Base-by-base conservation (phyloP, 495 filamentous ascomycete genomes). In the Penicillium parvum region DNA sequence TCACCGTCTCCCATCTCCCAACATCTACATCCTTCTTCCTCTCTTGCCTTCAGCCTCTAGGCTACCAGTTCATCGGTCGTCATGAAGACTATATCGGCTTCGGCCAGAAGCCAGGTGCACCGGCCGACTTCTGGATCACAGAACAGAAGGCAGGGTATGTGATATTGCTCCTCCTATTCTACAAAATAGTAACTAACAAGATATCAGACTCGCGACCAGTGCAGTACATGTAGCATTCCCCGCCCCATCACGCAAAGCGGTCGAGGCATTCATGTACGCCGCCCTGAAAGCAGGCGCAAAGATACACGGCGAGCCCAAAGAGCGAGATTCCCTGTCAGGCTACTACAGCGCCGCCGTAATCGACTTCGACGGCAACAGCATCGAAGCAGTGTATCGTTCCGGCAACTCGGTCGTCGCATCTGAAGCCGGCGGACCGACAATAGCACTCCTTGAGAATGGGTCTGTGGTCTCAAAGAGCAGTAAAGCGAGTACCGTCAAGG, bases 21-120 rank as follows among this genome's bases (percentile, higher is more conserved):
- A 81, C 80, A 14, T 83, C 86, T 6, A 82, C 79, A 30, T 90
- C 85, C 1, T 91, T 90, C 70, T 95, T 86, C 63, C 76, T 90
- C 4, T 75, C 83, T 45, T 76, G 88, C 51, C 69, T 83, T 32
- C 81, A 85, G 46, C 85, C 88, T 0, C 69, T 94, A 14, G 85
- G 85, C 15, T 81, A 92, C 42, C 75, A 75, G 36, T 94, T 79
- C 60, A 74, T 90, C 43, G 69, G 66, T 38, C 64, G 69, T 28
- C 64, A 73, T 60, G 66, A 69, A 32, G 66, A 68, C 8, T 68
- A 73, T 40, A 76, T 82, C 53, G 79, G 76, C 12, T 75, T 83
- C 50, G 79, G 79, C 12, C 68, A 72, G 43, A 66, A 67, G 43
- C 60, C 63, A 37, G 71, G 70, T 15, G 64, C 73, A 20, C 73